Evolutionary conservation across 306 rosid species (phyloP).

Genomic region (Abrus precatorius): DNA sequence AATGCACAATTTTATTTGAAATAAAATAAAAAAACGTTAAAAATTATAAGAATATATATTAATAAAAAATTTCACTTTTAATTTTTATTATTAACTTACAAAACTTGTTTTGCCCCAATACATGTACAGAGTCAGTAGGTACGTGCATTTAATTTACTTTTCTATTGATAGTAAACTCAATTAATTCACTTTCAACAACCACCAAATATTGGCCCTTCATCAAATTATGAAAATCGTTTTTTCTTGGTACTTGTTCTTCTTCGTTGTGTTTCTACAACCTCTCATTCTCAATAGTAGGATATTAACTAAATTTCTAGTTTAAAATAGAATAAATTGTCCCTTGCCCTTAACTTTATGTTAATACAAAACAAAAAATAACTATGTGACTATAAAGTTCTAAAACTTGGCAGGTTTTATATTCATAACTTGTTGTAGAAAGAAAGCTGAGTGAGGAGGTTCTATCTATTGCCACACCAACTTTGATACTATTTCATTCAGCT

Average conservation of each 20-base stretch:
- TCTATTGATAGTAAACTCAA: neutral
- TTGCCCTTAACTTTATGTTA: neutral
- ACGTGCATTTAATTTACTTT: neutral
- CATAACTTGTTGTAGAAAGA: neutral
- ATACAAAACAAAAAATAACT: neutral
- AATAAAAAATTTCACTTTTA: no score
- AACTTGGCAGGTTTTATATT: neutral
- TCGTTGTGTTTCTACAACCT: neutral
- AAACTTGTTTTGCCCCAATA: no score
- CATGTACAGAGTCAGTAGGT: neutral
- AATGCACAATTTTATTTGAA: no score
- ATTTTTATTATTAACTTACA: no score
- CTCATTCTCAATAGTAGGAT: neutral
- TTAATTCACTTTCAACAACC: neutral
- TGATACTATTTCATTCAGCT: neutral
- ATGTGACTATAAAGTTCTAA: neutral
- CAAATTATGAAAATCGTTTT: no score
- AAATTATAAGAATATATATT: no score
- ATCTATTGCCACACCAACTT: no score
- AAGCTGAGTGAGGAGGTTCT: neutral
- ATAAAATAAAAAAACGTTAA: no score
- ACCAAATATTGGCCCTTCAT: neutral
- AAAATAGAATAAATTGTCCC: neutral
- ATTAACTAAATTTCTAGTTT: neutral
- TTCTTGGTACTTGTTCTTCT: neutral